Base-by-base conservation (phyloP, 1,284 basidiomycete genomes). In the Limonomyces culmigenus region DNA sequence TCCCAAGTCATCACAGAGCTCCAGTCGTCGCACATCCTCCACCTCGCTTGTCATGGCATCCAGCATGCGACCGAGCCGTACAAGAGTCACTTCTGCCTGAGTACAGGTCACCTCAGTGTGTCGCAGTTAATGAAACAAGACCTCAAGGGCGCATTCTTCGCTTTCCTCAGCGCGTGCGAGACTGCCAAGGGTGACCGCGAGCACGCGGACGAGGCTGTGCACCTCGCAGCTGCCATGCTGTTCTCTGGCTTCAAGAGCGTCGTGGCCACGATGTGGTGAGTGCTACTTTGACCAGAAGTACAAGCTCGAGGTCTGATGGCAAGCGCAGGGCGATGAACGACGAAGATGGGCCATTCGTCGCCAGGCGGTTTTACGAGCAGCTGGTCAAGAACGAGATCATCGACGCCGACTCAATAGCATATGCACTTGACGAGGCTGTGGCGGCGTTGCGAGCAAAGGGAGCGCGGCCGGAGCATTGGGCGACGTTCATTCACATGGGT, bases 161-260 rank as follows among this genome's bases (percentile, higher is more conserved):
- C 35, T 4, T 29, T 36, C 25, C 18, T 36, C 4, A 30, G 25
- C 11, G 35, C 35, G 8, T 32, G 31, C 31, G n/a, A 32, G 31
- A 32, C 31, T 10, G 35, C 25, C 4, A 36, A 18, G 18, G 37
- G 35, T 14, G 40, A 37, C 19, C 15, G 29, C 4, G 33, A 19
- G 0, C 17, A 39, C 5, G 32, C 34, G 3, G 39, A 32, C 13
- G 37, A 43, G 25, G 25, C 29, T 4, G 21, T 43, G 4, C 42
- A 39, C 15, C 20, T 43, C 4, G 42, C 35, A 3, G 25, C 40
- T 2, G 34, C 34, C 5, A 36, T 43, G 35, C 33, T 43, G 5
- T 34, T 41, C 32, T 36, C 33, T 1, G 39, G 41, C 2, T 42
- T 29, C 29, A 20, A 15, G 5, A 36, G 35, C 17, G 35, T 36